Conservation (phyloP, 306 rosid species). For the Quercus glauca region DNA sequence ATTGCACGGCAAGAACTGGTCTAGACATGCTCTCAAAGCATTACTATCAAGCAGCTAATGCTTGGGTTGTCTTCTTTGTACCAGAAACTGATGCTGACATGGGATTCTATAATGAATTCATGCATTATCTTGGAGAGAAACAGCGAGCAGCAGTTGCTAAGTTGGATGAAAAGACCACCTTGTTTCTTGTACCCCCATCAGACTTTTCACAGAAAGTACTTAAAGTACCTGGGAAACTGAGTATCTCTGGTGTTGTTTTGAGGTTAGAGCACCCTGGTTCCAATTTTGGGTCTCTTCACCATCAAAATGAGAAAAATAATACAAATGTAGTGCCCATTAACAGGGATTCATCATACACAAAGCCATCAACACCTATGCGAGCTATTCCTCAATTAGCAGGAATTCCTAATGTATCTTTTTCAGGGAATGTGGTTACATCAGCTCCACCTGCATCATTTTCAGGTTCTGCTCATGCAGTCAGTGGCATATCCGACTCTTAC, state of each 20-base stretch:
- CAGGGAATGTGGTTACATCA: slow-evolving; percentile 44
- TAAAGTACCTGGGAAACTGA: slow-evolving; percentile 92
- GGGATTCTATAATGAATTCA: slow-evolving; percentile 81
- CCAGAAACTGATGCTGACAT: slow-evolving; percentile 92
- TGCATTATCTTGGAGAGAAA: slow-evolving; percentile 93
- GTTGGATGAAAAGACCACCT: slow-evolving; percentile 82
- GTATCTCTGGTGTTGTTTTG: slow-evolving; percentile 90
- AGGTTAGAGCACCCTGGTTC: slow-evolving; percentile 77
- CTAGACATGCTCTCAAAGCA: slow-evolving; percentile 97
- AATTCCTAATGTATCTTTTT: slow-evolving; percentile 36
- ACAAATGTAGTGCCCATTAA: slow-evolving; percentile 33
- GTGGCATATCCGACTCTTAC: slow-evolving; percentile 35
- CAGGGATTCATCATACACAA: slow-evolving; percentile 42
- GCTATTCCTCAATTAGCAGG: slow-evolving; percentile 44
- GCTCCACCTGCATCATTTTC: slow-evolving; percentile 36
- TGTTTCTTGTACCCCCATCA: slow-evolving; percentile 98
- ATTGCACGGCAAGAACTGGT: slow-evolving; percentile 97
- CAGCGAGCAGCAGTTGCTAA: slow-evolving; percentile 92
- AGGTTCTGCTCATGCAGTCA: slow-evolving; percentile 36
- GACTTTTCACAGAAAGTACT: slow-evolving; percentile 87
- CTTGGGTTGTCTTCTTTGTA: slow-evolving; percentile 97
- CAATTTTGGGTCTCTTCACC: slow-evolving; percentile 43
- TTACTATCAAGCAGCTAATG: slow-evolving; percentile 90
- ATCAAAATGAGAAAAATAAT: slow-evolving; percentile 48
- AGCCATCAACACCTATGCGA: slow-evolving; percentile 34